Evolutionary conservation across 768 basidiomycete genomes (phyloP).

Genomic region (Tricholoma saponaceum): DNA sequence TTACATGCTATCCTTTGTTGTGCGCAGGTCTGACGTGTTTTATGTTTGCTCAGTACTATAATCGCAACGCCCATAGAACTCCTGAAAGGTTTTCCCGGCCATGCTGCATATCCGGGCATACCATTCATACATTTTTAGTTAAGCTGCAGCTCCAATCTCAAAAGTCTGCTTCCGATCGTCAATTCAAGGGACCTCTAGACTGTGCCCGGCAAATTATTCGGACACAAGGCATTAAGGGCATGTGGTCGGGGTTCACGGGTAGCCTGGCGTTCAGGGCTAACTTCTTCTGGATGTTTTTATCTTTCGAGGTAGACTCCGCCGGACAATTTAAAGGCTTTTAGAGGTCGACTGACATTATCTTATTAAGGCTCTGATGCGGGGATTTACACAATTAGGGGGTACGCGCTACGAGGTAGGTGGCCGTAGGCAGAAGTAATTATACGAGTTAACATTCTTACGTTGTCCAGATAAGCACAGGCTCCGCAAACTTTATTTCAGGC

Average conservation of each 20-base stretch:
- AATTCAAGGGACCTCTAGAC: conserved; percentile 64
- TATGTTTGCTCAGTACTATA: conserved; percentile 41
- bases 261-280: conserved; percentile 69
- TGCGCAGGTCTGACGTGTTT: conserved; percentile 2
- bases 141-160: conserved; percentile 68
- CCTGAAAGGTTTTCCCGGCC: conserved; percentile 51
- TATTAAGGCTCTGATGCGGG: conserved; percentile 53
- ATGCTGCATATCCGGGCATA: conserved; percentile 37
- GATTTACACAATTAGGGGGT: conserved; percentile 49
- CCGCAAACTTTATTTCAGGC: conserved; percentile 63
- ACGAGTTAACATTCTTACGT: not conserved
- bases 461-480: conserved; percentile 52
- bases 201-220: conserved; percentile 60
- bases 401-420: conserved; percentile 56
- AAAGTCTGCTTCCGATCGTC: conserved; percentile 43
- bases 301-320: conserved; percentile 46
- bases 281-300: conserved; percentile 79
- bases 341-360: not conserved
- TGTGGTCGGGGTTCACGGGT: conserved; percentile 76
- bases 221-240: conserved; percentile 56
- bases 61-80: conserved; percentile 77
- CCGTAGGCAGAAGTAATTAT: not conserved
- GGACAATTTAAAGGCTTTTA: not conserved
- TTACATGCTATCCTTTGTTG: not conserved
- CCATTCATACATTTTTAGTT: conserved; percentile 50